A percentile compares a stretch with the other conserved stretches of the same genome.
Evolutionary conservation across 306 rosid genomes (phyloP).

Genomic region (Lablab purpureus): DNA sequence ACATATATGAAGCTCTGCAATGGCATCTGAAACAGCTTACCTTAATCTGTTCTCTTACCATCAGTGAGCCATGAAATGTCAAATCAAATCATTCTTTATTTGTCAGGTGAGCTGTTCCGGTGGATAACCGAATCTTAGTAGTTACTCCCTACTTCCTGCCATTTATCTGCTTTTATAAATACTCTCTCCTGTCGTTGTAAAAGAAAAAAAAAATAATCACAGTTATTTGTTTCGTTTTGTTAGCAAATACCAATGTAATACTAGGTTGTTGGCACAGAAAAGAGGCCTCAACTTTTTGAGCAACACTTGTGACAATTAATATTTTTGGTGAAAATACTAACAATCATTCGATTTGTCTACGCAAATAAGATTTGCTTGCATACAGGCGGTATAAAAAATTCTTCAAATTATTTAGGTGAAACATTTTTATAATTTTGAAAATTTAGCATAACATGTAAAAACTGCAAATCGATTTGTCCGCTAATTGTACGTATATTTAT

Average conservation of each 20-base stretch:
- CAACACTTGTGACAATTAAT: neutral
- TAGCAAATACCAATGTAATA: neutral
- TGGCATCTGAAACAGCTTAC: constrained; percentile 23
- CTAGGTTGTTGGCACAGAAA: too few species aligned
- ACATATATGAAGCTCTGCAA: constrained; percentile 18
- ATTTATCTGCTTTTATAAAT: neutral
- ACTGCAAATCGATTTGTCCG: neutral
- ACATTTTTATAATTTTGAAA: neutral
- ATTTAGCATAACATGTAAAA: neutral
- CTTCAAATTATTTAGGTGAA: neutral
- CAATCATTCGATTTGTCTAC: neutral
- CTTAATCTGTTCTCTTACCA: constrained; percentile 6
- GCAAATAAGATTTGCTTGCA: neutral
- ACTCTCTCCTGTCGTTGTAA: too few species aligned
- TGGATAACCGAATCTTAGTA: constrained; percentile 50
- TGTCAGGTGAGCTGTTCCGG: constrained; percentile 42
- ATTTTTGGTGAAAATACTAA: neutral
- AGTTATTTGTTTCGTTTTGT: too few species aligned
- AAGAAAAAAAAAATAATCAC: too few species aligned
- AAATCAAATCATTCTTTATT: constrained; percentile 40
- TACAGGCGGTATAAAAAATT: neutral
- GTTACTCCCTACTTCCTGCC: neutral
- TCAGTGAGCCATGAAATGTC: neutral
- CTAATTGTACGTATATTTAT: too few species aligned
- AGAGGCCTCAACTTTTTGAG: too few species aligned